Percentiles rank a stretch among this genome's conserved stretches.
Evolutionary conservation across 2,329 filamentous ascomycete species (phyloP).

Genomic region (Penicillium brevicompactum): DNA sequence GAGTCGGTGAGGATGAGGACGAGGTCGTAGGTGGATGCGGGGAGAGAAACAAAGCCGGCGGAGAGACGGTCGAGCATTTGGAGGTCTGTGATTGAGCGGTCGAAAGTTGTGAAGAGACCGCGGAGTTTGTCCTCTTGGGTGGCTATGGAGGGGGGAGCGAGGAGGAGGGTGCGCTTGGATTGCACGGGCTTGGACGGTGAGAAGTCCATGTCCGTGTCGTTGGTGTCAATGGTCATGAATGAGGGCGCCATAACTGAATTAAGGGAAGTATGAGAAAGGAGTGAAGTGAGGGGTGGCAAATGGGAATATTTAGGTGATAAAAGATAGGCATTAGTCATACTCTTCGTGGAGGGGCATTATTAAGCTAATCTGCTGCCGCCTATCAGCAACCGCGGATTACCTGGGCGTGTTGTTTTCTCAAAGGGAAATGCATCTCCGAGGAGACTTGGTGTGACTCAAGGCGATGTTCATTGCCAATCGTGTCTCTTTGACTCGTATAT

Average conservation of each 20-base stretch:
- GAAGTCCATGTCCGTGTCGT: constrained; percentile 54
- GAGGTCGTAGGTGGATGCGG: constrained; percentile 75
- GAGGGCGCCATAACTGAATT: constrained; percentile 24
- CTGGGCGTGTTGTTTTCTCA: neutral
- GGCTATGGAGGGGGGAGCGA: constrained; percentile 88
- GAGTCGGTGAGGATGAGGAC: constrained; percentile 82
- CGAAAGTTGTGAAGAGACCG: constrained; percentile 69
- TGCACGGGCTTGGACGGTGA: constrained; percentile 32
- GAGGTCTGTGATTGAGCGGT: constrained; percentile 78
- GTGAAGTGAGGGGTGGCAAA: constrained; percentile 27
- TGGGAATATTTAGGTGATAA: constrained; percentile 11
- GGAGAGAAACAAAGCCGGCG: constrained; percentile 76
- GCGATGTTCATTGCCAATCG: neutral
- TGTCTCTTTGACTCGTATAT: neutral
- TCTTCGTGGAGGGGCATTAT: constrained; percentile 5
- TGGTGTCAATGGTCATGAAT: constrained; percentile 58
- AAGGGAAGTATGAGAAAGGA: neutral
- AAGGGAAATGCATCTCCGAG: neutral
- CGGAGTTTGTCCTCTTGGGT: constrained; percentile 78
- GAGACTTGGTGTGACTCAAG: constrained; percentile 1
- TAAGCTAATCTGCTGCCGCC: neutral
- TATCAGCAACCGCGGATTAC: constrained; percentile 16
- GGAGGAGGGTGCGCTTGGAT: constrained; percentile 68
- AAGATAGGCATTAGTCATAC: constrained; percentile 24
- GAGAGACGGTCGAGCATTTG: constrained; percentile 97